A percentile compares a stretch with the other conserved stretches of the same genome.
Evolutionary conservation across 2,329 filamentous ascomycete genomes (phyloP).

Genomic region (Neofusicoccum sp.): DNA sequence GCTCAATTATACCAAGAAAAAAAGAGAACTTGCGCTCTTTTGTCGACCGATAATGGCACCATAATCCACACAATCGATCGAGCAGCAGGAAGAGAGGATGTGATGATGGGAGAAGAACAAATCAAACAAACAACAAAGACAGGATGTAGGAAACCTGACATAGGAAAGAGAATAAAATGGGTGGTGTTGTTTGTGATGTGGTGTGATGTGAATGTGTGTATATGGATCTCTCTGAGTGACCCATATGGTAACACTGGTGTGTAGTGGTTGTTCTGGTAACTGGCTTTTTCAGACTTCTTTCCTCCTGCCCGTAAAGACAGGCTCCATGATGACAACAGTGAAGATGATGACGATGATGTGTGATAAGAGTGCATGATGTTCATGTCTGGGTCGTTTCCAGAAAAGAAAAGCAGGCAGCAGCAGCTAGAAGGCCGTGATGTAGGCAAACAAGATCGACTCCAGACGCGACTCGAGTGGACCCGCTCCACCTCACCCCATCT

Average conservation of each 20-base stretch:
- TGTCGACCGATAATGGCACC: background rate
- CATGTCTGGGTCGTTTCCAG: conserved; percentile 12
- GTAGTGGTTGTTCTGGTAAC: background rate
- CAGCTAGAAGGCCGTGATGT: conserved; percentile 18
- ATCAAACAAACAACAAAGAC: conserved; percentile 6
- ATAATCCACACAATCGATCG: background rate
- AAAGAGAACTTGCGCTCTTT: background rate
- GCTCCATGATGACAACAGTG: background rate
- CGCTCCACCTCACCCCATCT: conserved; percentile 11
- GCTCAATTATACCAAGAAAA: background rate
- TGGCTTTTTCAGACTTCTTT: conserved; percentile 1
- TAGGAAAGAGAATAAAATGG: conserved; percentile 5
- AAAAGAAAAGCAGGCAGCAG: conserved; percentile 14
- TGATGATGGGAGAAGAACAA: background rate
- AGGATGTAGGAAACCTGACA: conserved; percentile 16
- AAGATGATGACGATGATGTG: conserved; percentile 6
- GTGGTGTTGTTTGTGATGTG: conserved; percentile 9
- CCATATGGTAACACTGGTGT: background rate
- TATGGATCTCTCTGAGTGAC: background rate
- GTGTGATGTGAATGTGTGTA: background rate
- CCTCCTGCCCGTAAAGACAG: background rate
- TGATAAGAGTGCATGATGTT: conserved; percentile 17
- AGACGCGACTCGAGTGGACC: conserved; percentile 11
- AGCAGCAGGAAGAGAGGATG: background rate
- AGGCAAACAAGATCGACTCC: conserved; percentile 11